phyloP scores from a whole-genome alignment of 78 protist genomes.

The Anaeramoeba flamelloides region DNA sequence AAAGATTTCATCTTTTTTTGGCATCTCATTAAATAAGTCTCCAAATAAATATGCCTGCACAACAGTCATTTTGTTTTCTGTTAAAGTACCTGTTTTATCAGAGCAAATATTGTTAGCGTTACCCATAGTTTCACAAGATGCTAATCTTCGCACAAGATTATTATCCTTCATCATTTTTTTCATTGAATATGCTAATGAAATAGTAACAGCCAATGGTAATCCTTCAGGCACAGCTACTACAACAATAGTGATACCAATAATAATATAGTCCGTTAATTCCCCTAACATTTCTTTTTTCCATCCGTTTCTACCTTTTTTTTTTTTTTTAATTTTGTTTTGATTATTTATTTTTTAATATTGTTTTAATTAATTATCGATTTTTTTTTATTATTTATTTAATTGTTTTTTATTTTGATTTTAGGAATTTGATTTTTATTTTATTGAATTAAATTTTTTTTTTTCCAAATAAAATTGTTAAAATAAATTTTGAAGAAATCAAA shows the following conservation, averaged over 20 bases:
- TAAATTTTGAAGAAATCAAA: too few relatives aligned
- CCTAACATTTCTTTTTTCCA: too few relatives aligned
- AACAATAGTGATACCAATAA: conserved; percentile 67
- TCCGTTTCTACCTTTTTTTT: too few relatives aligned
- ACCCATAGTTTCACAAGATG: conserved; percentile 94
- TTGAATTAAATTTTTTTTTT: too few relatives aligned
- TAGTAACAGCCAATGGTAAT: conserved; percentile 91
- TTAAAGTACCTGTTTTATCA: conserved; percentile 85
- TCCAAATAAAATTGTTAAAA: too few relatives aligned
- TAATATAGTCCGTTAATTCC: conserved; percentile 54
- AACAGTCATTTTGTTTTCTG: conserved; percentile 85
- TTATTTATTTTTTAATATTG: too few relatives aligned
- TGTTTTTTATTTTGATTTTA: too few relatives aligned
- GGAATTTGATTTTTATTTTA: too few relatives aligned
- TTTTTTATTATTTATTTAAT: too few relatives aligned
- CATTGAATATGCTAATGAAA: conserved; percentile 79
- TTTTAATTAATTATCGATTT: too few relatives aligned
- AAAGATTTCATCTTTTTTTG: background rate
- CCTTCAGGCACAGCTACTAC: conserved; percentile 97
- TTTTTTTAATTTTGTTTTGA: too few relatives aligned
- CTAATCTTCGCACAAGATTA: conserved; percentile 78
- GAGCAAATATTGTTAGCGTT: conserved; percentile 40
- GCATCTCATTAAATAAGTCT: background rate
- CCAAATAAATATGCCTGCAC: conserved; percentile 23
- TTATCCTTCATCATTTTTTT: conserved; percentile 78